A percentile compares a stretch with the other conserved stretches of the same genome.
phyloP scores from a whole-genome alignment of 352 stramenopile species.

The Plasmopara halstedii region DNA sequence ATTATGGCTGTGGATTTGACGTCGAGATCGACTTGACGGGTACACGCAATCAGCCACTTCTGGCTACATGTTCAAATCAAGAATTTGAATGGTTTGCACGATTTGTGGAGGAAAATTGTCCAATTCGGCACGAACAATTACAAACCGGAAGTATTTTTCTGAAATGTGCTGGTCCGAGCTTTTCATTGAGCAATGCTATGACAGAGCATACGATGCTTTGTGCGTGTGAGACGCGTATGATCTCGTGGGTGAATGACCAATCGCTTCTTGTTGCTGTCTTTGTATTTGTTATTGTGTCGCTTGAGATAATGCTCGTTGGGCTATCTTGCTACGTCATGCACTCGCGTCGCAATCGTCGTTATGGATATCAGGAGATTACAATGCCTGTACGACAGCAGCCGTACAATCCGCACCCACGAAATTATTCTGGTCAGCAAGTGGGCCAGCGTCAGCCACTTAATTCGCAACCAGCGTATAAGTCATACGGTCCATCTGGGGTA shows the following conservation, averaged over 20 bases:
- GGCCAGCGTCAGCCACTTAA: constrained; percentile 33
- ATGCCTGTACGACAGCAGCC: constrained; percentile 74
- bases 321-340: constrained; percentile 83
- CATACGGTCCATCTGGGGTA: constrained; percentile 20
- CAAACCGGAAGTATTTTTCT: constrained; percentile 53
- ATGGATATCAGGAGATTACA: constrained; percentile 79
- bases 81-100: constrained; percentile 64
- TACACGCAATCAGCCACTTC: constrained; percentile 25
- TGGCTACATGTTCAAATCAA: constrained; percentile 45
- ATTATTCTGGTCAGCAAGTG: constrained; percentile 51
- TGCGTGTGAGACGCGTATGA: constrained; percentile 70
- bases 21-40: constrained; percentile 56
- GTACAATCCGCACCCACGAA: constrained; percentile 75
- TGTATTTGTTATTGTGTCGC: constrained; percentile 69
- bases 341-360: constrained; percentile 50
- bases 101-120: constrained; percentile 69
- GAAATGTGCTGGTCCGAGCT: constrained; percentile 54
- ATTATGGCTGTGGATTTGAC: constrained; percentile 56
- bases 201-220: constrained; percentile 78
- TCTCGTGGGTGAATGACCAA: constrained; percentile 76
- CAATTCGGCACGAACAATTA: constrained; percentile 48
- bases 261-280: constrained; percentile 69
- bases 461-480: constrained; percentile 25
- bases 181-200: constrained; percentile 52
- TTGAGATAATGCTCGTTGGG: constrained; percentile 71